Base-by-base conservation (phyloP, 2,329 filamentous ascomycete species). In the Zarea fungicola region DNA sequence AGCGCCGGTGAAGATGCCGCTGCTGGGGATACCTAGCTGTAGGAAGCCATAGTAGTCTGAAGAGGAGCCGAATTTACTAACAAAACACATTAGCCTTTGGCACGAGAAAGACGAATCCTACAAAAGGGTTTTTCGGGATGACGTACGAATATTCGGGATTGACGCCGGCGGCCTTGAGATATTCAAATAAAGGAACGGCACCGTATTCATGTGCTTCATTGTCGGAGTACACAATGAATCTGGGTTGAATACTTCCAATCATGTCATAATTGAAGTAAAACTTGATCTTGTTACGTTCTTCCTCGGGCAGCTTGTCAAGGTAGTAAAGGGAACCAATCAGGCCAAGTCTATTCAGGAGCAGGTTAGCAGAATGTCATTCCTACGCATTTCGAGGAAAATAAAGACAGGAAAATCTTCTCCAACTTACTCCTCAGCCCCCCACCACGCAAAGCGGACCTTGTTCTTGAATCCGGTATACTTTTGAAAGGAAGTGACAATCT, bases 221-320 rank as follows among this genome's bases (percentile, higher is more conserved):
- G 53, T 67, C 65, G 36, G 67, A 60, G 48, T 73, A 70, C 7
- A 75, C 64, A 46, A 57, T 59, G 56, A 65, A 74, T 34, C 58
- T 54, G 10, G 71, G 66, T n/a, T 60, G 56, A 4, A 63, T 62
- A 14, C 70, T 73, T n/a, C 67, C 72, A 49, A 86, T 83, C 84
- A 87, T 87, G 65, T 87, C 83, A 58, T 83, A 85, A 68, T 87
- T 84, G 61, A 85, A 77, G 68, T 85, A 84, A 26, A 85, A 78
- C 2, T 76, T 72, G 58, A 87, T 80, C 63, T 80, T 81, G 52
- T 77, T 68, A 0, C 65, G 63, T 37, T 73, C 68, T 2, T 60
- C 58, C 19, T 62, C 56, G 10, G 62, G 58, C 23, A 74, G 63
- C 6, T 61, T 59, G 13, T 59, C 50, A 2, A 62, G 66, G 50